These are phyloP conservation scores for Lobosporangium transversale DNA, from an alignment of 192 early-diverging fungal species.

Conservation along the genomic window DNA sequence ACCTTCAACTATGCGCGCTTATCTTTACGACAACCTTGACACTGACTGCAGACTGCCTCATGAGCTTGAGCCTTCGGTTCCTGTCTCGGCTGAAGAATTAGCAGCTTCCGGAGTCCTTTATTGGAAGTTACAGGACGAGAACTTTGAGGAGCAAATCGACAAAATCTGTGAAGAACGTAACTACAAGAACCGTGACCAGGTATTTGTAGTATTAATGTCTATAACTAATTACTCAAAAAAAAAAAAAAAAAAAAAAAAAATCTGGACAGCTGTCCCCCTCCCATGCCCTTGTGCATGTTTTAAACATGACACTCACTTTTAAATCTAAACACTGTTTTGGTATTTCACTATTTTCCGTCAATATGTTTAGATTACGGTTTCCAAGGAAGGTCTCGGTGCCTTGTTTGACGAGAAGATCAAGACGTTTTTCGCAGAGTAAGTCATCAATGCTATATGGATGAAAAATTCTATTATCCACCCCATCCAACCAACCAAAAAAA, in stretches of 20 bases:
- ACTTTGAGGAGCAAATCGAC: conserved; percentile 72
- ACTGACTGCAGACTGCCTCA: conserved; percentile 85
- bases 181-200: conserved; percentile 94
- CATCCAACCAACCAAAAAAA: not conserved
- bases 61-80: conserved; percentile 70
- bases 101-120: conserved; percentile 78
- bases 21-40: conserved; percentile 73
- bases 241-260: no score
- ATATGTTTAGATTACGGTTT: conserved; percentile 76
- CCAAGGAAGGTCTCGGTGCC: conserved; percentile 79
- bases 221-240: no score
- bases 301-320: no score
- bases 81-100: conserved; percentile 76
- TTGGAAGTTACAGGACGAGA: conserved; percentile 63
- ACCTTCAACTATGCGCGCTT: conserved; percentile 78
- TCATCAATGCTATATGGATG: conserved; percentile 19
- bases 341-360: no score
- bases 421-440: conserved; percentile 88
- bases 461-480: not conserved
- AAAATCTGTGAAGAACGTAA: conserved; percentile 74
- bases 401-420: conserved; percentile 94
- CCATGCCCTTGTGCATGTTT: no score
- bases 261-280: no score
- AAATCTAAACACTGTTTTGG: no score
- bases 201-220: no score